Percentiles rank a stretch among this genome's conserved stretches.
Evolutionary conservation across 225 moss, liverwort and hornwort genomes (phyloP).

Genomic region (Bryoerythrophyllum caledonicum): DNA sequence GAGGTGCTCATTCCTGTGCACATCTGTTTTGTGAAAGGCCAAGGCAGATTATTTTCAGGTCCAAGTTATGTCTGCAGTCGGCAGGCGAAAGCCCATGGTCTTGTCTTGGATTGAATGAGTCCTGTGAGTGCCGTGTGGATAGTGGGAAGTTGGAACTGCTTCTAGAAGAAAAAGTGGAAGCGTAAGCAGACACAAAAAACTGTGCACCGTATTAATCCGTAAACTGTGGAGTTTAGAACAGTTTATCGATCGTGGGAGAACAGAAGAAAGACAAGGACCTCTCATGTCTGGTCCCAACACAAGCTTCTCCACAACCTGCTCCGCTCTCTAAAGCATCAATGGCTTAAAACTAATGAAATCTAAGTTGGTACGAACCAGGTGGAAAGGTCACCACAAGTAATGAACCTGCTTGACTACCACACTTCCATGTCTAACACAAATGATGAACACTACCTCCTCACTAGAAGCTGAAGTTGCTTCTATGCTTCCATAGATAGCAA

Average conservation of each 20-base stretch:
- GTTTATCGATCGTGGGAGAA: no score
- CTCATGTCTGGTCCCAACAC: neutral
- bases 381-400: no score
- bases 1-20: slow-evolving; percentile 21
- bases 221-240: no score
- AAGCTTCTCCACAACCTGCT: neutral
- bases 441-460: neutral
- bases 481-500: neutral
- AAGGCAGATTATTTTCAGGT: neutral
- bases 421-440: neutral
- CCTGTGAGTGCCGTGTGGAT: no score
- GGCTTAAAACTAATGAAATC: neutral
- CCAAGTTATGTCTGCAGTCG: neutral
- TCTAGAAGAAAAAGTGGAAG: no score
- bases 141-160: no score
- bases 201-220: no score
- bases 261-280: no score
- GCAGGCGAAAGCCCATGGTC: no score
- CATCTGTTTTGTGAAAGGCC: neutral
- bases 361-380: neutral
- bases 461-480: neutral
- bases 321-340: neutral
- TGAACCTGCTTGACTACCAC: neutral
- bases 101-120: no score
- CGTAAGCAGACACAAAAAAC: no score